Conservation (phyloP, 345 rosid species). For the Gossypium arboreum region DNA sequence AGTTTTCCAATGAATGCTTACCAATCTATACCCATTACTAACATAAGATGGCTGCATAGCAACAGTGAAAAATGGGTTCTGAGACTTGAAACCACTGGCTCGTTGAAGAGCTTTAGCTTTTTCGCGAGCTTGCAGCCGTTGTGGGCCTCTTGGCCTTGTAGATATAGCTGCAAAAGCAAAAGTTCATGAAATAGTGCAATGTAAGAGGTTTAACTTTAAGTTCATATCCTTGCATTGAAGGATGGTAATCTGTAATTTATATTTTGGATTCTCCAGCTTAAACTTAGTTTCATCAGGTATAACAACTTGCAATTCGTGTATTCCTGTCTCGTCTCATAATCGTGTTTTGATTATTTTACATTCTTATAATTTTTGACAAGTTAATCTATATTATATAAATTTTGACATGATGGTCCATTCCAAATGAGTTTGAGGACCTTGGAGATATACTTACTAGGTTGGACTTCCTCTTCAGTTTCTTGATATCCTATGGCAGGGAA, state of each 20-base stretch:
- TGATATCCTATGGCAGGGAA: background rate
- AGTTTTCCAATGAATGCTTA: background rate
- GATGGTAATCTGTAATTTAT: background rate
- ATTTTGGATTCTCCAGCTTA: background rate
- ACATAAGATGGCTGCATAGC: slow-evolving; percentile 19
- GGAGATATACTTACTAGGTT: background rate
- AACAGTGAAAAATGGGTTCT: slow-evolving; percentile 15
- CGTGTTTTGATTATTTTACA: background rate
- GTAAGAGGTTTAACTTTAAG: background rate
- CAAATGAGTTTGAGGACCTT: background rate
- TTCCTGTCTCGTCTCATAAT: background rate
- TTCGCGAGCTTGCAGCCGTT: background rate
- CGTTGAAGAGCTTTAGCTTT: slow-evolving; percentile 10
- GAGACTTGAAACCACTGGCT: slow-evolving; percentile 15
- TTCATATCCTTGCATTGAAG: background rate
- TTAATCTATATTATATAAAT: no score
- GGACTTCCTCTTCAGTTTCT: background rate
- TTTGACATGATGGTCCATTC: background rate
- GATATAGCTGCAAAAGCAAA: background rate
- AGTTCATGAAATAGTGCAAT: slow-evolving; percentile 2
- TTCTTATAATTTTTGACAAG: background rate
- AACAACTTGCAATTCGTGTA: background rate
- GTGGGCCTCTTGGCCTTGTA: background rate
- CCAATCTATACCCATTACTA: background rate
- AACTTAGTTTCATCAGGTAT: background rate